Percentiles rank a stretch among this genome's conserved stretches.
These are phyloP conservation scores for Climacium dendroides DNA, from an alignment of 225 moss, liverwort and hornwort species.

Conservation along the genomic window DNA sequence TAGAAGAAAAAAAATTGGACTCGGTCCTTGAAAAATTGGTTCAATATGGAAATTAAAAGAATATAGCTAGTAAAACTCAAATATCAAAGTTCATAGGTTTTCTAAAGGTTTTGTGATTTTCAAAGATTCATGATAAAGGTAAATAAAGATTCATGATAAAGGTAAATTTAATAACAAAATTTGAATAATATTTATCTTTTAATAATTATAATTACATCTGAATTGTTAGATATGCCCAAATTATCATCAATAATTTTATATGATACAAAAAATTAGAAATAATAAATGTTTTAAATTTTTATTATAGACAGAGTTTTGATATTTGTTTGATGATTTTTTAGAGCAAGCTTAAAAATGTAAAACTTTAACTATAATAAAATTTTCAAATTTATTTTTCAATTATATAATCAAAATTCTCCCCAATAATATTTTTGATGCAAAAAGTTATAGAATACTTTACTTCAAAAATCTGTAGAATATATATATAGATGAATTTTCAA, in stretches of 20 bases:
- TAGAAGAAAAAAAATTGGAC: no score
- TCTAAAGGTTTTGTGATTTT: neutral
- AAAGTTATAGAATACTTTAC: neutral
- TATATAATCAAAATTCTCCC: rapidly evolving
- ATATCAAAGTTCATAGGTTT: neutral
- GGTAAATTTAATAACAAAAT: neutral
- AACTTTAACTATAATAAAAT: neutral
- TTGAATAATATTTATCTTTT: neutral
- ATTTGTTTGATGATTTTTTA: neutral
- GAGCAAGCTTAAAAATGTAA: neutral
- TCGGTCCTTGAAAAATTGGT: rapidly evolving
- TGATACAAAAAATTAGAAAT: neutral
- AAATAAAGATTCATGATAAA: neutral
- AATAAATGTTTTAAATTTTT: neutral
- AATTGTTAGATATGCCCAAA: neutral
- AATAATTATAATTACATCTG: neutral
- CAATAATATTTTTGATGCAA: neutral
- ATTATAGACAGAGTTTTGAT: rapidly evolving
- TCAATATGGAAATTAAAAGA: neutral
- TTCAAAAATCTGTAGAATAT: neutral
- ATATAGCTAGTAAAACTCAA: neutral
- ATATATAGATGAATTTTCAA: no score
- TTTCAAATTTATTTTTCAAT: neutral
- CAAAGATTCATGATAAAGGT: neutral
- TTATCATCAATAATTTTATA: neutral